phyloP scores from a whole-genome alignment of 495 filamentous ascomycete genomes.

The Oleoguttula mirabilis region DNA sequence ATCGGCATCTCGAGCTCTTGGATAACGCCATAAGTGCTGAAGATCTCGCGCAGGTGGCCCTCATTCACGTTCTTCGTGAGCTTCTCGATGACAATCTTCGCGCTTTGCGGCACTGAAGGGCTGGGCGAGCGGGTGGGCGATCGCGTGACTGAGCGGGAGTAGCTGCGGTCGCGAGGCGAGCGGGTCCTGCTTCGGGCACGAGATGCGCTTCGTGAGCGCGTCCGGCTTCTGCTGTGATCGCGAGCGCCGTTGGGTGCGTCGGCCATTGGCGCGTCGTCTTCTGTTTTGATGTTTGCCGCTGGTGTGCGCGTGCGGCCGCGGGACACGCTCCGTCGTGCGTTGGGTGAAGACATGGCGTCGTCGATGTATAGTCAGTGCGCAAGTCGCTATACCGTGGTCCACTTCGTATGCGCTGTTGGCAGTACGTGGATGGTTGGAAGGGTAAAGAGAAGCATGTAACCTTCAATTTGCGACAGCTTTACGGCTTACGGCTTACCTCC shows the following conservation, averaged over 20 bases:
- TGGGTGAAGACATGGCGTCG: conserved; percentile 13
- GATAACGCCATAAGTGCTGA: conserved; percentile 77
- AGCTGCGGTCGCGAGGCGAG: conserved; percentile 32
- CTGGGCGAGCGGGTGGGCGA: conserved; percentile 11
- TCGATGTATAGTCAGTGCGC: too few relatives aligned
- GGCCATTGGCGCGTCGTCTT: conserved; percentile 18
- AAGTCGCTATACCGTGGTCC: too few relatives aligned
- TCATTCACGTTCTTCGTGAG: conserved; percentile 92
- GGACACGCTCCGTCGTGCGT: conserved; percentile 16
- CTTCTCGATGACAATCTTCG: conserved; percentile 87
- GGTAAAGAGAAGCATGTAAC: too few relatives aligned
- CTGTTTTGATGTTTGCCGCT: conserved; percentile 7
- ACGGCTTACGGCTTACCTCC: too few relatives aligned
- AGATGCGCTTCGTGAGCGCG: conserved; percentile 29
- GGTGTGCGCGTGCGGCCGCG: conserved; percentile 25
- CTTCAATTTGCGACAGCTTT: too few relatives aligned
- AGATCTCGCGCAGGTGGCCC: conserved; percentile 80
- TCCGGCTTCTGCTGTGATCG: conserved; percentile 3
- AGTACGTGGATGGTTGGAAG: too few relatives aligned
- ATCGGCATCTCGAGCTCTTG: conserved; percentile 78
- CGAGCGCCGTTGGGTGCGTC: conserved; percentile 14
- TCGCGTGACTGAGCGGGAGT: conserved; percentile 27
- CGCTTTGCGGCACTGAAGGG: conserved; percentile 6
- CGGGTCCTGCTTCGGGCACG: conserved; percentile 34
- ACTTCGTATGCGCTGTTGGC: too few relatives aligned